Evolutionary conservation across 2,329 filamentous ascomycete genomes (phyloP), one percentile per base, ranked within the genome.

Genomic region (Aspergillus sp.): DNA sequence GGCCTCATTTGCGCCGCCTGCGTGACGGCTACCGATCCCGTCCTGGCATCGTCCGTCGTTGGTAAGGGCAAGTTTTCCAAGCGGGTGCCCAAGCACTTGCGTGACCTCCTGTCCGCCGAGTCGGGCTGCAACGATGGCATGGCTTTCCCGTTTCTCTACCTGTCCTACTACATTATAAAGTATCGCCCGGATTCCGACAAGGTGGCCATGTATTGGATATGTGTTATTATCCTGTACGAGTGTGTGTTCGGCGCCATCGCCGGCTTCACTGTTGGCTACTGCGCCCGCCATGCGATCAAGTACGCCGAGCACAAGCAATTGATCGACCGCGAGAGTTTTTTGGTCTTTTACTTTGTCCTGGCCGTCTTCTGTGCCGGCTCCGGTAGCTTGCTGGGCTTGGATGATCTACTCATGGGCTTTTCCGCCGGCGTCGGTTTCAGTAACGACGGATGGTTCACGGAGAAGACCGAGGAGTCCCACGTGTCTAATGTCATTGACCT

Each of bases 101-200:
- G 91, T 70, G 91, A 98, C 63, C 57, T 98, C 32, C 69, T 98
- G 8, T 98, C 91, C 4, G 88, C 88, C 35, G 91, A 98, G 63
- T 98, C 91, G 5, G 91, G 91, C 17, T 98, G 91, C 66, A 98
- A 98, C 71, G 91, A 98, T 58, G 91, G 91, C 63, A 98, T 98
- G 91, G 91, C 91, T 1, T 98, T 98, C 54, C 91, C 91, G 1
- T 98, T 98, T 59, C 76, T 98, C 50, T 98, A 98, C 57, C 71
- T 98, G 17, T 80, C 84, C 1, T 68, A 95, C 17, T 96, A 95
- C 60, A 74, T 96, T 29, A 84, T 96, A 44, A 77, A 82, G 44
- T 94, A 89, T 57, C 69, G 80, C 41, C 77, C 76, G 16, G 60
- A 82, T 45, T 76, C 82, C 4, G 62, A 64, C 29, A 61, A 82